phyloP scores from a whole-genome alignment of 768 basidiomycete genomes.

The Lactarius hatsudake region DNA sequence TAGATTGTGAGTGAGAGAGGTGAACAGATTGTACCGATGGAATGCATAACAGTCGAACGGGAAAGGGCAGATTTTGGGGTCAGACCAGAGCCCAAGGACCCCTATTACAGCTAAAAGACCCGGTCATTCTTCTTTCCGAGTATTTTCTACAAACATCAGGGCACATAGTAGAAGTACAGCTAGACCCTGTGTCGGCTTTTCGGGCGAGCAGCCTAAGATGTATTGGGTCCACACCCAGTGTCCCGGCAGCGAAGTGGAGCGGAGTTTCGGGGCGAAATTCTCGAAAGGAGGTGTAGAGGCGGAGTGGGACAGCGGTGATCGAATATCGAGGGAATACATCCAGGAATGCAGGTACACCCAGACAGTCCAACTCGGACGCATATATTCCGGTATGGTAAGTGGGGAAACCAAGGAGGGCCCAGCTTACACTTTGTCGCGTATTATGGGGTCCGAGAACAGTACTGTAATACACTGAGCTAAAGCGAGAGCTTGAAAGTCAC shows the following conservation, averaged over 20 bases:
- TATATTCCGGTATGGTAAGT: no score
- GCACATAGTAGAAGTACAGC: background rate
- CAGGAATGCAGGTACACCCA: no score
- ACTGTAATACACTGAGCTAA: background rate
- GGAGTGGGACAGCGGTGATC: background rate
- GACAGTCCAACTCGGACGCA: no score
- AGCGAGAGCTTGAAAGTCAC: background rate
- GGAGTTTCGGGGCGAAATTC: background rate
- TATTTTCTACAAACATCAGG: background rate
- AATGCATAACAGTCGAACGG: conserved; percentile 7
- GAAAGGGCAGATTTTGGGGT: background rate
- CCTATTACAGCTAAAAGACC: background rate
- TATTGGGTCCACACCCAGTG: no score
- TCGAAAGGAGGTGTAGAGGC: no score
- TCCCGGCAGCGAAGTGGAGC: background rate
- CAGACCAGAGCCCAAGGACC: background rate
- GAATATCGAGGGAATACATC: no score
- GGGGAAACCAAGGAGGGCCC: background rate
- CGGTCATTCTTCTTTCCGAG: background rate
- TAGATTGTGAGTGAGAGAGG: conserved; percentile 20
- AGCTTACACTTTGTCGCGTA: background rate
- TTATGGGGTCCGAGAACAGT: background rate
- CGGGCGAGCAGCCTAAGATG: background rate
- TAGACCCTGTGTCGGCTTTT: background rate
- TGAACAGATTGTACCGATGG: conserved; percentile 9